These are phyloP conservation scores for Lentinula detonsa DNA, from an alignment of 768 basidiomycete species.

Conservation along the genomic window DNA sequence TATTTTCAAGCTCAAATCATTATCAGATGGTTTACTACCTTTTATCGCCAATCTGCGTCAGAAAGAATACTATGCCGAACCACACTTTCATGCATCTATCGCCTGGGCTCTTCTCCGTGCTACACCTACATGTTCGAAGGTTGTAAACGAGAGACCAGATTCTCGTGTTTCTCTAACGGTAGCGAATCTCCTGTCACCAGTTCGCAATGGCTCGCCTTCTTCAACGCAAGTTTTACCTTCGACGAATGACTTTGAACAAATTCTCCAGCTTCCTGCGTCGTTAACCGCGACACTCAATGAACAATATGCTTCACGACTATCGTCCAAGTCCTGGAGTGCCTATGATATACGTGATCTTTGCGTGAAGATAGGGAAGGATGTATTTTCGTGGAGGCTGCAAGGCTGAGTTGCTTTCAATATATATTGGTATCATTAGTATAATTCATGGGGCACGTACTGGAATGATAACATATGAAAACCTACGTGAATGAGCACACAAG, in stretches of 20 bases:
- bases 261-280: slow-evolving; percentile 43
- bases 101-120: slow-evolving; percentile 74
- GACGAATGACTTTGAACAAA: slow-evolving; percentile 33
- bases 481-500: slow-evolving; percentile 41
- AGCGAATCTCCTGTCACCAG: slow-evolving; percentile 10
- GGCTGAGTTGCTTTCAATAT: slow-evolving; percentile 1
- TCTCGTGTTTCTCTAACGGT: background rate
- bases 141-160: background rate
- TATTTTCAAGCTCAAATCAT: slow-evolving; percentile 44
- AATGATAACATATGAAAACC: background rate
- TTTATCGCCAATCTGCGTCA: slow-evolving; percentile 58
- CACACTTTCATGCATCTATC: slow-evolving; percentile 85
- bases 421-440: background rate
- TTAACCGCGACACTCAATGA: slow-evolving; percentile 46
- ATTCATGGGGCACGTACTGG: background rate
- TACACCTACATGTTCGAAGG: background rate
- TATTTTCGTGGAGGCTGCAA: slow-evolving; percentile 27
- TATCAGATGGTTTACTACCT: slow-evolving; percentile 54
- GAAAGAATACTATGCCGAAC: slow-evolving; percentile 71
- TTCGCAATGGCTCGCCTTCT: slow-evolving; percentile 6
- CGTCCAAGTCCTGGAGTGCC: slow-evolving; percentile 34
- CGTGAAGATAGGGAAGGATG: slow-evolving; percentile 68
- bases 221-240: slow-evolving; percentile 8
- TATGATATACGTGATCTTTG: slow-evolving; percentile 52
- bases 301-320: slow-evolving; percentile 35